Conservation (phyloP, 1,139 yeast species). For the Hyphopichia buzzinii region DNA sequence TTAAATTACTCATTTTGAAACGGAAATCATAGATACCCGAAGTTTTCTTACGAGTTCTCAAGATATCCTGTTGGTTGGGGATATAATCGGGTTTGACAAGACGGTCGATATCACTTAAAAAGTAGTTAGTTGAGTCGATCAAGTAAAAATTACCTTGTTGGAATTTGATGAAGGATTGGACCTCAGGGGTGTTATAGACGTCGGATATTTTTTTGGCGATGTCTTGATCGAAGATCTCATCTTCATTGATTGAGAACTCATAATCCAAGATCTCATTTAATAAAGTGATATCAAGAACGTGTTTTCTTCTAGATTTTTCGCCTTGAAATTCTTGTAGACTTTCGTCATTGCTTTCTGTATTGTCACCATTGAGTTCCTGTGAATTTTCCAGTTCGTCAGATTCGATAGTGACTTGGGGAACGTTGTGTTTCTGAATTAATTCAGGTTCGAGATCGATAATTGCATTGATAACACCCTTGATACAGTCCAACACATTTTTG, state of each 20-base stretch:
- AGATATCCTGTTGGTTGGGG: slow-evolving; percentile 74
- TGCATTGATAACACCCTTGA: slow-evolving; percentile 59
- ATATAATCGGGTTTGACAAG: slow-evolving; percentile 59
- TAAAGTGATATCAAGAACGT: slow-evolving; percentile 36
- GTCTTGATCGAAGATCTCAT: slow-evolving; percentile 41
- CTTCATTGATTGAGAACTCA: slow-evolving; percentile 48
- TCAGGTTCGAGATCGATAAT: slow-evolving; percentile 50
- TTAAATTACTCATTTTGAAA: slow-evolving; percentile 68
- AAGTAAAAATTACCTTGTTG: slow-evolving; percentile 76
- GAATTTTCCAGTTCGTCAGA: slow-evolving; percentile 5
- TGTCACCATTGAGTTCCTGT: background rate
- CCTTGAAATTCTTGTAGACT: slow-evolving; percentile 13
- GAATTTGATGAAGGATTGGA: slow-evolving; percentile 53
- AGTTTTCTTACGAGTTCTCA: slow-evolving; percentile 87
- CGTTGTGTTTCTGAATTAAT: slow-evolving; percentile 30
- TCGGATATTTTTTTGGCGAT: slow-evolving; percentile 45
- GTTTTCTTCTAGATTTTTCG: slow-evolving; percentile 12
- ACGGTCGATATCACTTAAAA: slow-evolving; percentile 65
- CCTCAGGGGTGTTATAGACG: slow-evolving; percentile 58
- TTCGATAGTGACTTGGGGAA: slow-evolving; percentile 4
- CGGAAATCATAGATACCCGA: slow-evolving; percentile 86
- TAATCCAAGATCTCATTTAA: slow-evolving; percentile 47
- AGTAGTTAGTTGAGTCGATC: slow-evolving; percentile 84
- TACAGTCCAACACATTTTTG: slow-evolving; percentile 66
- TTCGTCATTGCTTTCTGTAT: slow-evolving; percentile 6